Evolutionary conservation across 371 early-diverging fungal species (phyloP).

Genomic region (Mucor irregularis): DNA sequence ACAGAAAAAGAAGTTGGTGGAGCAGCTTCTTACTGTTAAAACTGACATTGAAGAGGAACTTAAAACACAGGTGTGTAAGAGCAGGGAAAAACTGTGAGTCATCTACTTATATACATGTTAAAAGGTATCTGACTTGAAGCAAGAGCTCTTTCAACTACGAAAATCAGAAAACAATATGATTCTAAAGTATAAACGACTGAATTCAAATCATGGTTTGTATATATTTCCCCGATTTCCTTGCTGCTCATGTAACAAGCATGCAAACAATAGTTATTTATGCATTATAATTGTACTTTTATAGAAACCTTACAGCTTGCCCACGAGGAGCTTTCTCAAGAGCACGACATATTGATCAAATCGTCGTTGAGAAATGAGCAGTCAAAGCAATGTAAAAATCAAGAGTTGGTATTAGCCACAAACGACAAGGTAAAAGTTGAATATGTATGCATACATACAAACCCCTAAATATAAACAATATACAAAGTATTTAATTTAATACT

Average conservation of each 20-base stretch:
- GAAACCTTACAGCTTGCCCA: constrained; percentile 20
- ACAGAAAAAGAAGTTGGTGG: background rate
- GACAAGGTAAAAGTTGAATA: too few relatives aligned
- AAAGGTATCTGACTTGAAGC: constrained; percentile 17
- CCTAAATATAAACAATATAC: too few relatives aligned
- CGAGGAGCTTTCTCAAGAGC: constrained; percentile 17
- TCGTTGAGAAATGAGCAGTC: too few relatives aligned
- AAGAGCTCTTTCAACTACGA: constrained; percentile 8
- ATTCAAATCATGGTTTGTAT: constrained; percentile 12
- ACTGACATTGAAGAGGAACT: constrained; percentile 10
- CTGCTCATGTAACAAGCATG: too few relatives aligned
- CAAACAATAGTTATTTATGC: background rate
- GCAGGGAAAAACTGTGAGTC: background rate
- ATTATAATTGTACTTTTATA: background rate
- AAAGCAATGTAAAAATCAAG: too few relatives aligned
- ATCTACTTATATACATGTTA: background rate
- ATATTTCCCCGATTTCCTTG: background rate
- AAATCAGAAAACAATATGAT: constrained; percentile 12
- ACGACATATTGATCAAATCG: constrained; percentile 11
- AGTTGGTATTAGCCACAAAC: too few relatives aligned
- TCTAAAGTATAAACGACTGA: constrained; percentile 12
- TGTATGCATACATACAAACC: too few relatives aligned
- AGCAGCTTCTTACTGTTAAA: background rate
- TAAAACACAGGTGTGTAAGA: constrained; percentile 30
- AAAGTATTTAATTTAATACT: too few relatives aligned